Evolutionary conservation across 192 early-diverging fungal genomes (phyloP).

Genomic region (Mortierella antarctica): DNA sequence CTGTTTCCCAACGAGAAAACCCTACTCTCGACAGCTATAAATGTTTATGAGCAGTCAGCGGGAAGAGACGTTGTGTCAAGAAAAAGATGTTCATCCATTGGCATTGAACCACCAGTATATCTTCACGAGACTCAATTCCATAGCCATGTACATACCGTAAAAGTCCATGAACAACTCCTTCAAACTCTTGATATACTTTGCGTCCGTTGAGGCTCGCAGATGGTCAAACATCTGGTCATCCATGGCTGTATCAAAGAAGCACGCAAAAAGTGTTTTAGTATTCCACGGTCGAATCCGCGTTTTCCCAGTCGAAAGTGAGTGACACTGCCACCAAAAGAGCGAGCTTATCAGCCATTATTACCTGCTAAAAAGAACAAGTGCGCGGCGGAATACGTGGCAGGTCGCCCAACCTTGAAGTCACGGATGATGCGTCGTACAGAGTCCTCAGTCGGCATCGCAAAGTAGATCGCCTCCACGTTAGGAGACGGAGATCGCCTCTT

Average conservation of each 20-base stretch:
- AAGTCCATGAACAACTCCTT: constrained; percentile 90
- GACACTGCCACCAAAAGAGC: not conserved
- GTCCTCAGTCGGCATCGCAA: constrained; percentile 68
- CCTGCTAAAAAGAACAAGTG: constrained; percentile 70
- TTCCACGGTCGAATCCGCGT: not conserved
- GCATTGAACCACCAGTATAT: too few species aligned
- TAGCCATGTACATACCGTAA: constrained; percentile 62
- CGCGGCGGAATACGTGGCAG: constrained; percentile 69
- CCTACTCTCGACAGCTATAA: constrained; percentile 40
- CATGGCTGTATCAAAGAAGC: constrained; percentile 26
- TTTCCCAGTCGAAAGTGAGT: not conserved
- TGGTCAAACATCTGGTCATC: constrained; percentile 71
- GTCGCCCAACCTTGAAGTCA: constrained; percentile 60
- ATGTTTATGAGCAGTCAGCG: not conserved
- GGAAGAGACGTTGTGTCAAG: not conserved
- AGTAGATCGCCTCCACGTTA: constrained; percentile 70
- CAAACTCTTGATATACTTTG: constrained; percentile 71
- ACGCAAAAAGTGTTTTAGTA: not conserved
- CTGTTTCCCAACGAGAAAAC: constrained; percentile 34
- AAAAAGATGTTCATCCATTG: not conserved
- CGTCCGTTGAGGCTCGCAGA: constrained; percentile 66
- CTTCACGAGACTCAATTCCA: not conserved
- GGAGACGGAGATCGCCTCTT: constrained; percentile 66
- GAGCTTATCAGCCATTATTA: constrained; percentile 16
- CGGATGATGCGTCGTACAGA: constrained; percentile 69